phyloP scores from a whole-genome alignment of 2,329 filamentous ascomycete genomes.

The Huntiella savannae region DNA sequence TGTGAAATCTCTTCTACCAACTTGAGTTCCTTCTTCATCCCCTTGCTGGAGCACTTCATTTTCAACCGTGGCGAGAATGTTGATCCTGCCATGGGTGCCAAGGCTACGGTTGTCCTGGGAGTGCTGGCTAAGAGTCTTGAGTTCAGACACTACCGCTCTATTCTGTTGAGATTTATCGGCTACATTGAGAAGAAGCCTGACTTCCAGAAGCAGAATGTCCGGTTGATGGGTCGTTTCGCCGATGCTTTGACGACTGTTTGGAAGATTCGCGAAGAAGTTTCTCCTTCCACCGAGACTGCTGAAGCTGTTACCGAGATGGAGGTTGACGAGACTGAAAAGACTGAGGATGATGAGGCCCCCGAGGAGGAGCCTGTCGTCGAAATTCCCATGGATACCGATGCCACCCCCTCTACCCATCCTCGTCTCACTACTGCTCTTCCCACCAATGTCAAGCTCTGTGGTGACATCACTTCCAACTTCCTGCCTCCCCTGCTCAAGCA shows the following conservation, averaged over 20 bases:
- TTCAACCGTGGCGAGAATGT: slow-evolving; percentile 63
- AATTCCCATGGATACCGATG: slow-evolving; percentile 1
- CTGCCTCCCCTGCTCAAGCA: slow-evolving; percentile 66
- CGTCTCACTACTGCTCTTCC: slow-evolving; percentile 48
- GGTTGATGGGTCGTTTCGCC: slow-evolving; percentile 61
- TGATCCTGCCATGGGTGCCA: slow-evolving; percentile 70
- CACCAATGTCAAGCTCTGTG: slow-evolving; percentile 42
- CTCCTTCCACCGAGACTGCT: slow-evolving; percentile 15
- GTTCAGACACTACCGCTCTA: slow-evolving; percentile 77
- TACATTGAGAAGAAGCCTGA: slow-evolving; percentile 68
- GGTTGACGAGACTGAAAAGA: background rate
- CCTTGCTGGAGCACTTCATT: slow-evolving; percentile 83
- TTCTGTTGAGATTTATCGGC: slow-evolving; percentile 65
- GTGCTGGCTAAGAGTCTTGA: slow-evolving; percentile 57
- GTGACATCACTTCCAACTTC: slow-evolving; percentile 56
- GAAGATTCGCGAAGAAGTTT: slow-evolving; percentile 1
- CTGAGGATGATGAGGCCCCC: slow-evolving; percentile 11
- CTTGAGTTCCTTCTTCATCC: slow-evolving; percentile 71
- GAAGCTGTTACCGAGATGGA: slow-evolving; percentile 20
- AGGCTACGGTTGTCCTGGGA: slow-evolving; percentile 67
- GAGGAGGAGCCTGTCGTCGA: slow-evolving; percentile 20
- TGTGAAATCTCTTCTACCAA: slow-evolving; percentile 55
- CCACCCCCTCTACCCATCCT: slow-evolving; percentile 10
- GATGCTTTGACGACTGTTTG: slow-evolving; percentile 42
- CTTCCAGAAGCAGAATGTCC: slow-evolving; percentile 67